A percentile compares a stretch with the other conserved stretches of the same genome.
Evolutionary conservation across 805 yeast species (phyloP).

Genomic region (Candida sonorensis): DNA sequence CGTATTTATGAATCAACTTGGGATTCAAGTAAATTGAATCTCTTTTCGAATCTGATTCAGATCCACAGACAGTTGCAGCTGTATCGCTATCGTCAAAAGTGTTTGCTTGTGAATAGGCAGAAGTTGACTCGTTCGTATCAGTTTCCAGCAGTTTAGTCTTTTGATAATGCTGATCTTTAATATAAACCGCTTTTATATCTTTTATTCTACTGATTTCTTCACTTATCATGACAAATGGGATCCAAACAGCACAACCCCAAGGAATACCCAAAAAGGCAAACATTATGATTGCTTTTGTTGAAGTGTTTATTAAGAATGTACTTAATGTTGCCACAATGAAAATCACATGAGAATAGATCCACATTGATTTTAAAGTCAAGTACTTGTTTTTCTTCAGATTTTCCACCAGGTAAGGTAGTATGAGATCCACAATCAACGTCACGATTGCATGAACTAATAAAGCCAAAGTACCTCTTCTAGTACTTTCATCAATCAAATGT

Average conservation of each 20-base stretch:
- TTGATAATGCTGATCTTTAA: conserved; percentile 13
- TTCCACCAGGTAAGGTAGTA: conserved; percentile 37
- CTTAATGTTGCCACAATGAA: conserved; percentile 42
- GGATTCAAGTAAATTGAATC: conserved; percentile 16
- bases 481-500: conserved; percentile 36
- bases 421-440: conserved; percentile 36
- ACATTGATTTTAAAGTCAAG: conserved; percentile 31
- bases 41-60: no score
- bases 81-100: no score
- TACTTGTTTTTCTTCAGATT: conserved; percentile 4
- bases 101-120: no score
- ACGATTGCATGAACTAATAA: conserved; percentile 42
- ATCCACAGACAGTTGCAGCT: no score
- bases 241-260: conserved; percentile 65
- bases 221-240: conserved; percentile 56
- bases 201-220: conserved; percentile 49
- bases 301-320: conserved; percentile 38
- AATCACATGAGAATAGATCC: conserved; percentile 45
- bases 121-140: no score
- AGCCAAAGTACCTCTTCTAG: conserved; percentile 47
- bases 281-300: conserved; percentile 37
- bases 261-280: conserved; percentile 51
- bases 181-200: conserved; percentile 33
- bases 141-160: no score
- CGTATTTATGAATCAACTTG: conserved; percentile 24